Evolutionary conservation across 1,284 basidiomycete species (phyloP).

Genomic region (Laetiporus sulphureus): DNA sequence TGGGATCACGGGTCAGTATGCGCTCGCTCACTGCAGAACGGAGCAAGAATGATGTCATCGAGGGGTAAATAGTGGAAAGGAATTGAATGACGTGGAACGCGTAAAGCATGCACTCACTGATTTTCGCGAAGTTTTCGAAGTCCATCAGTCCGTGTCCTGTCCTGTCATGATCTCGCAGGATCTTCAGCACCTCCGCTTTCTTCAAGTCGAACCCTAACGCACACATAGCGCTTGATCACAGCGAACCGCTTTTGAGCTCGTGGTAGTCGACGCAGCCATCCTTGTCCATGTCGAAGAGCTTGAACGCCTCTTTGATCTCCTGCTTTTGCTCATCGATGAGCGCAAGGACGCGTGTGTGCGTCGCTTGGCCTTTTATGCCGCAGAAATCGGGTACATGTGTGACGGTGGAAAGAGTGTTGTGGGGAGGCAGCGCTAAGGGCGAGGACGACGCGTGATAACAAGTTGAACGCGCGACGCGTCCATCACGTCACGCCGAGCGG

Average conservation of each 20-base stretch:
- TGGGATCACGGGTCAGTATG: conserved; percentile 90
- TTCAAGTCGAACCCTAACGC: conserved; percentile 97
- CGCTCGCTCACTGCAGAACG: conserved; percentile 86
- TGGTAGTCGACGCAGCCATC: conserved; percentile 97
- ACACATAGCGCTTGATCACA: too few relatives aligned
- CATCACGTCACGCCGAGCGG: neutral
- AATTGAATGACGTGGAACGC: neutral
- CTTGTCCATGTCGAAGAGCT: conserved; percentile 98
- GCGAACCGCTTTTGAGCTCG: conserved; percentile 97
- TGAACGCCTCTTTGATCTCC: conserved; percentile 98
- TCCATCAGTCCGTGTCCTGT: conserved; percentile 88
- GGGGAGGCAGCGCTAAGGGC: neutral
- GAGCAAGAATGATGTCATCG: too few relatives aligned
- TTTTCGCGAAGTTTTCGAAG: conserved; percentile 91
- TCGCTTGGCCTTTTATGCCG: conserved; percentile 68
- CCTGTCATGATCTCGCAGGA: conserved; percentile 91
- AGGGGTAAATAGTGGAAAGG: too few relatives aligned
- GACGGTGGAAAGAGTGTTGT: neutral
- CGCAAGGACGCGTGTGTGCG: conserved; percentile 69
- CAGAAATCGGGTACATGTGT: conserved; percentile 70
- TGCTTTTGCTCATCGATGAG: conserved; percentile 93
- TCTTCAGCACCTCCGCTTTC: conserved; percentile 96
- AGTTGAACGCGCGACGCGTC: conserved; percentile 1
- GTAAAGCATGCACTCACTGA: conserved; percentile 78
- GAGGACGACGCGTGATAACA: neutral